Evolutionary conservation across 495 filamentous ascomycete species (phyloP).

Genomic region (Penicillium simplicissimum): DNA sequence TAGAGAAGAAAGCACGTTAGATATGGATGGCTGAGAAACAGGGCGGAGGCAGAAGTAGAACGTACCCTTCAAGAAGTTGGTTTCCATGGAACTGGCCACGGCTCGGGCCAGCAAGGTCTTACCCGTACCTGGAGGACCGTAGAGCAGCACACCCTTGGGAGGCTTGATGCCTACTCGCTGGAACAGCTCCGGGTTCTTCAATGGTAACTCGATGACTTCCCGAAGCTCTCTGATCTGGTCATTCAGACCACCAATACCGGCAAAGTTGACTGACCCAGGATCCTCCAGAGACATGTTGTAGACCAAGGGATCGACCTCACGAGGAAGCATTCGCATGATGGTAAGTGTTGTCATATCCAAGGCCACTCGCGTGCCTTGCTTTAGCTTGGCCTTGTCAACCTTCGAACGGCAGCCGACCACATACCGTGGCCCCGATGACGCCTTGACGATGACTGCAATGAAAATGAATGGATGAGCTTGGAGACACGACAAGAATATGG

Average conservation of each 20-base stretch:
- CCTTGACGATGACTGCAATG: slow-evolving; percentile 71
- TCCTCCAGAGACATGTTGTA: slow-evolving; percentile 99
- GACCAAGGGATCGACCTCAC: slow-evolving; percentile 96
- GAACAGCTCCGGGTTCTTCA: slow-evolving; percentile 99
- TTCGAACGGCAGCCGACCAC: slow-evolving; percentile 98
- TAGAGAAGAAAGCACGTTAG: slow-evolving; percentile 37
- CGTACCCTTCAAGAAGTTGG: slow-evolving; percentile 96
- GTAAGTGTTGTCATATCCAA: slow-evolving; percentile 99
- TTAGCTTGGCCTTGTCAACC: slow-evolving; percentile 93
- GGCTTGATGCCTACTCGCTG: slow-evolving; percentile 97
- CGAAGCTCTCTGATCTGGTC: slow-evolving; percentile 97
- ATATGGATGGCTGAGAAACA: background rate
- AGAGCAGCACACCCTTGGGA: slow-evolving; percentile 95
- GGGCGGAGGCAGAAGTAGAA: background rate
- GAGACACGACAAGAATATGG: background rate
- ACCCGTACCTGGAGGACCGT: slow-evolving; percentile 96
- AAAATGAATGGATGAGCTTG: slow-evolving; percentile 13
- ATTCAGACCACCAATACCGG: slow-evolving; percentile 97
- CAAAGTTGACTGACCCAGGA: slow-evolving; percentile 96
- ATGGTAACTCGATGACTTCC: slow-evolving; percentile 95
- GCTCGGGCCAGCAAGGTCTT: slow-evolving; percentile 95
- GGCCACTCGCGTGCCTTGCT: slow-evolving; percentile 96
- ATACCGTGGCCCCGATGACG: slow-evolving; percentile 95
- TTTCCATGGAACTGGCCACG: slow-evolving; percentile 95
- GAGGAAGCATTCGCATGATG: slow-evolving; percentile 99